Conservation (phyloP, 148 eudicot species). For the Camellia sinensis region DNA sequence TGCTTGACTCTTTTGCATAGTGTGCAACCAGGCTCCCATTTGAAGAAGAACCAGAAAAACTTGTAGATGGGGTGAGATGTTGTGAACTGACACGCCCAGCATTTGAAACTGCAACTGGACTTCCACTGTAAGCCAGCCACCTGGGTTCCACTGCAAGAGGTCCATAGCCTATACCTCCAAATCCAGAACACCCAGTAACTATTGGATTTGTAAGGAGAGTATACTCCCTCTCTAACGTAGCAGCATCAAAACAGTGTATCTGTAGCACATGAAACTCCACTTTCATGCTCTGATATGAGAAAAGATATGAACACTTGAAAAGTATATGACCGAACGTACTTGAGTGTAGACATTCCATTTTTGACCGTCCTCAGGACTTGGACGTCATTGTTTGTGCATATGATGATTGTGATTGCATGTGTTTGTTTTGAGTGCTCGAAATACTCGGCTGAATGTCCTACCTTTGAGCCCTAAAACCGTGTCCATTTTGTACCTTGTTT, state of each 20-base stretch:
- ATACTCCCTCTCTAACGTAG: slow-evolving; percentile 69
- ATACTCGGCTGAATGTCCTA: too few species aligned
- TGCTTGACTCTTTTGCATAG: slow-evolving; percentile 83
- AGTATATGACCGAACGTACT: slow-evolving; percentile 34
- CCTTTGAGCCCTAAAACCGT: too few species aligned
- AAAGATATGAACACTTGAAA: background rate
- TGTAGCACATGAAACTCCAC: slow-evolving; percentile 22
- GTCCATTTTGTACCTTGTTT: too few species aligned
- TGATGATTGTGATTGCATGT: too few species aligned
- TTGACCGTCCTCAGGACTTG: too few species aligned
- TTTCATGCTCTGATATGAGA: background rate
- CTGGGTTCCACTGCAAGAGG: slow-evolving; percentile 88
- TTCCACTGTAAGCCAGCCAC: slow-evolving; percentile 85
- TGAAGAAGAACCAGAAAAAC: slow-evolving; percentile 37
- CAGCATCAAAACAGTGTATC: slow-evolving; percentile 85
- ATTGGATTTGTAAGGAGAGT: slow-evolving; percentile 78
- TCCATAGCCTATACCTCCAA: slow-evolving; percentile 65
- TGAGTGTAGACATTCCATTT: slow-evolving; percentile 25
- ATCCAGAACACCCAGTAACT: slow-evolving; percentile 38
- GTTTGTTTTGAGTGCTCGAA: too few species aligned
- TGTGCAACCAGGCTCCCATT: slow-evolving; percentile 75
- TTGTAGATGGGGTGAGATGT: slow-evolving; percentile 46
- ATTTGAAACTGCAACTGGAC: slow-evolving; percentile 34
- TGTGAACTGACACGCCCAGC: slow-evolving; percentile 61
- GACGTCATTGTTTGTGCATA: too few species aligned